Evolutionary conservation across 1,284 basidiomycete species (phyloP), one percentile per base, ranked within the genome.

Genomic region (Austropuccinia psidii): DNA sequence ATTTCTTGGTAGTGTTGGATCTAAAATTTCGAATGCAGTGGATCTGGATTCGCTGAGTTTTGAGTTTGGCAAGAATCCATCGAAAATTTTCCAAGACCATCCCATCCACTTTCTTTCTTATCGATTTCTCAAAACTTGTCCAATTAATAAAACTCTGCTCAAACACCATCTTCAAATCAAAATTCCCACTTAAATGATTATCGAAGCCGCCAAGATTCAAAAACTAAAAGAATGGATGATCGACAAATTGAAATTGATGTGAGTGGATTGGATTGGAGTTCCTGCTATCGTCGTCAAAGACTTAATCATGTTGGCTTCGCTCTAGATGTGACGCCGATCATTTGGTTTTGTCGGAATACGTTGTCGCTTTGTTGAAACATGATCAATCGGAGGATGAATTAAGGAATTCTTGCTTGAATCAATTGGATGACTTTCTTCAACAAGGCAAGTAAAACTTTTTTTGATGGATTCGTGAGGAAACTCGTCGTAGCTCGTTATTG

Each of bases 341-440:
- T 41, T 15, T 43, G 27, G 68, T 72, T 29, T 45, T 72, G 19
- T 72, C 68, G 27, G 68, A 72, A 31, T 72, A 72, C 37, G 45
- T 72, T 3, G 61, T 58, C n/a, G 68, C 68, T 6, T 47, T 72
- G 15, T 33, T 72, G 8, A 27, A 57, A 11, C 57, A 72, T 45
- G 68, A 72, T 50, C 68, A 72, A 72, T 9, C 57, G 17, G 55
- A 50, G n/a, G 52, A 60, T 27, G 35, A 72, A 41, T 47, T 72
- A 24, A 50, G 35, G 29, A 4, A 7, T 5, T 50, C 57, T 17
- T 72, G 68, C 39, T 47, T 61, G 11, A 72, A 61, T 11, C 68
- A 72, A 45, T 45, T 72, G 21, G 47, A 72, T 13, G 68, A 72
- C 21, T 72, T 72, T 39, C 47, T 72, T 17, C 68, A 72, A 15